A percentile compares a stretch with the other conserved stretches of the same genome.
phyloP scores from a whole-genome alignment of 768 basidiomycete genomes.

The Lepiota subincarnata region DNA sequence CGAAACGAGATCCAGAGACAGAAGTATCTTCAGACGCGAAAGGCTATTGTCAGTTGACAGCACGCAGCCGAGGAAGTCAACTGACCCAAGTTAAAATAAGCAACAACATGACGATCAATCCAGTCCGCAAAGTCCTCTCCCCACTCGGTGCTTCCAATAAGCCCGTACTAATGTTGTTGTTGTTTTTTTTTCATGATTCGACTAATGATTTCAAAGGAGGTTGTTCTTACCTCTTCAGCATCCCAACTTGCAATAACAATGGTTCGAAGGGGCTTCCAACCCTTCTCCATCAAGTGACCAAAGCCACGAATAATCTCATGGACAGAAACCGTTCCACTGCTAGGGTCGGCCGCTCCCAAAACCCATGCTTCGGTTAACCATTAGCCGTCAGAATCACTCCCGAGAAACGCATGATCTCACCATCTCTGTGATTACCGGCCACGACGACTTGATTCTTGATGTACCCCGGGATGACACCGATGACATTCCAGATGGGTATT shows the following conservation, averaged over 20 bases:
- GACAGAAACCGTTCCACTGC: slow-evolving; percentile 70
- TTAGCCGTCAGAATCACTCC: neutral
- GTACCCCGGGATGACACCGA: slow-evolving; percentile 78
- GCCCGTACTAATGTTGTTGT: slow-evolving; percentile 41
- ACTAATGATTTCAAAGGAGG: neutral
- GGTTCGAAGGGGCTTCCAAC: slow-evolving; percentile 75
- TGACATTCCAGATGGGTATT: slow-evolving; percentile 88
- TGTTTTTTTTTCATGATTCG: neutral
- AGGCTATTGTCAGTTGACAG: neutral
- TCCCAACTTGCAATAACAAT: slow-evolving; percentile 73
- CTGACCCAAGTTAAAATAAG: slow-evolving; percentile 79
- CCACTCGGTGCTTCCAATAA: slow-evolving; percentile 87
- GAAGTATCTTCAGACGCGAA: slow-evolving; percentile 31
- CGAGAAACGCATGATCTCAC: slow-evolving; percentile 31
- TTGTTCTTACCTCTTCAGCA: slow-evolving; percentile 57
- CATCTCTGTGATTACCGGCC: slow-evolving; percentile 83
- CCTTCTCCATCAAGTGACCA: slow-evolving; percentile 57
- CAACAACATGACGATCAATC: slow-evolving; percentile 73
- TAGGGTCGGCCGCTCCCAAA: slow-evolving; percentile 72
- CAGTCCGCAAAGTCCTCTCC: slow-evolving; percentile 89
- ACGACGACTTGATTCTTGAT: slow-evolving; percentile 81
- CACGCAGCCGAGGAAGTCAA: neutral
- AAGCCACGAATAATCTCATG: slow-evolving; percentile 74
- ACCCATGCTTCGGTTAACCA: slow-evolving; percentile 13
- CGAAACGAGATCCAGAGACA: slow-evolving; percentile 57